Evolutionary conservation across 1,139 yeast genomes (phyloP).

Genomic region (Saccharomyces hybrid): DNA sequence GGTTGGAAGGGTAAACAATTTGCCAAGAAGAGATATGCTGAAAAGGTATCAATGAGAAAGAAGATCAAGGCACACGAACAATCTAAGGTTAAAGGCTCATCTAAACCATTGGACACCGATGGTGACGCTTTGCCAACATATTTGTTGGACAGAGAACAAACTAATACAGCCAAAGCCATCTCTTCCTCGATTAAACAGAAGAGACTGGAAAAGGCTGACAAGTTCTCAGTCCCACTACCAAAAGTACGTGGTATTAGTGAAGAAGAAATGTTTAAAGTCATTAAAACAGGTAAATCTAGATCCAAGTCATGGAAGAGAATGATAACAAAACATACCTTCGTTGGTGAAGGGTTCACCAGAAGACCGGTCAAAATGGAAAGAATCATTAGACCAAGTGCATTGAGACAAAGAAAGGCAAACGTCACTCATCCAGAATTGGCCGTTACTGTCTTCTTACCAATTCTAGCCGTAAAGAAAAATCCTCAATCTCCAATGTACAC

Average conservation of each 20-base stretch:
- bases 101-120: conserved; percentile 68
- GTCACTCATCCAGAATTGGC: conserved; percentile 96
- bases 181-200: conserved; percentile 92
- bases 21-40: conserved; percentile 94
- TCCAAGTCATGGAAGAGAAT: conserved; percentile 96
- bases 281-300: conserved; percentile 83
- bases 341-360: conserved; percentile 97
- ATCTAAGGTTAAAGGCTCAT: conserved; percentile 85
- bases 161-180: conserved; percentile 91
- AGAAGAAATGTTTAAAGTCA: conserved; percentile 97
- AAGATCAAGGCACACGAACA: conserved; percentile 97
- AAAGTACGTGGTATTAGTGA: conserved; percentile 97
- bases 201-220: conserved; percentile 95
- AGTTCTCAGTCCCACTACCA: conserved; percentile 92
- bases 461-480: conserved; percentile 91
- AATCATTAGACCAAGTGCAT: conserved; percentile 91
- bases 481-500: conserved; percentile 99
- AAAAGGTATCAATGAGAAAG: conserved; percentile 98
- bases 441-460: conserved; percentile 92
- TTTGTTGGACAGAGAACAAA: conserved; percentile 91
- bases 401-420: conserved; percentile 97
- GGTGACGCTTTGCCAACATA: conserved; percentile 96
- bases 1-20: conserved; percentile 99
- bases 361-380: conserved; percentile 97
- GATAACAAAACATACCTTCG: conserved; percentile 98